Evolutionary conservation across 306 rosid genomes (phyloP).

Genomic region (Cicer pinnatifidum): DNA sequence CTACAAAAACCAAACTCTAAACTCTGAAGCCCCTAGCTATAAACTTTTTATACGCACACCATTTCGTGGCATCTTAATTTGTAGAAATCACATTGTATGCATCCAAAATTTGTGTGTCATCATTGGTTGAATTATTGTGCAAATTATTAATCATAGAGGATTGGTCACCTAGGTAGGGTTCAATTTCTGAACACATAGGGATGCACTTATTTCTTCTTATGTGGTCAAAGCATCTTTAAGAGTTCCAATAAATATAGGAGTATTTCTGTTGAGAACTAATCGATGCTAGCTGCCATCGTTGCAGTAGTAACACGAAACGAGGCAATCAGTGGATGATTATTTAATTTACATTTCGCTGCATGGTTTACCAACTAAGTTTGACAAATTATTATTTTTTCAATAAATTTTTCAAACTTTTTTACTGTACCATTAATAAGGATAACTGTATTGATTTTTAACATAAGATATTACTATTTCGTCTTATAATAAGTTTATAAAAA

Average conservation of each 20-base stretch:
- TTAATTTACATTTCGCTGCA: slow-evolving; percentile 8
- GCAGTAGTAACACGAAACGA: slow-evolving; percentile 38
- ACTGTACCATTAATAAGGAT: not conserved
- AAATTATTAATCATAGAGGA: not conserved
- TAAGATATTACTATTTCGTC: too few species aligned
- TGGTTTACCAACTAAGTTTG: slow-evolving; percentile 22
- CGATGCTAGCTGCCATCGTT: slow-evolving; percentile 6
- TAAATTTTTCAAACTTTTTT: not conserved
- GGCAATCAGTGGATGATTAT: slow-evolving; percentile 32
- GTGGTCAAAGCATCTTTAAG: slow-evolving; percentile 51
- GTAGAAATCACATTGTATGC: not conserved
- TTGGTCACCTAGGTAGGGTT: slow-evolving; percentile 46
- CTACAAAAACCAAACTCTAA: not conserved
- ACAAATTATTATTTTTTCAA: not conserved
- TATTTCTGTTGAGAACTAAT: slow-evolving; percentile 39
- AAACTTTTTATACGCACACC: not conserved
- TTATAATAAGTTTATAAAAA: too few species aligned
- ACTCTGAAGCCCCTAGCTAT: not conserved
- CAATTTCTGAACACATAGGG: slow-evolving; percentile 48
- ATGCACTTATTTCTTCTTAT: slow-evolving; percentile 2
- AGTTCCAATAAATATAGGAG: slow-evolving; percentile 46
- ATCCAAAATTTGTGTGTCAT: not conserved
- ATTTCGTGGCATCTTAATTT: not conserved
- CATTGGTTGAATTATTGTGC: slow-evolving; percentile 2
- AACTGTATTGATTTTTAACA: not conserved